Evolutionary conservation across 129 eudicot species (phyloP), one percentile per base, ranked within the genome.

Genomic region (Lonicera japonica): DNA sequence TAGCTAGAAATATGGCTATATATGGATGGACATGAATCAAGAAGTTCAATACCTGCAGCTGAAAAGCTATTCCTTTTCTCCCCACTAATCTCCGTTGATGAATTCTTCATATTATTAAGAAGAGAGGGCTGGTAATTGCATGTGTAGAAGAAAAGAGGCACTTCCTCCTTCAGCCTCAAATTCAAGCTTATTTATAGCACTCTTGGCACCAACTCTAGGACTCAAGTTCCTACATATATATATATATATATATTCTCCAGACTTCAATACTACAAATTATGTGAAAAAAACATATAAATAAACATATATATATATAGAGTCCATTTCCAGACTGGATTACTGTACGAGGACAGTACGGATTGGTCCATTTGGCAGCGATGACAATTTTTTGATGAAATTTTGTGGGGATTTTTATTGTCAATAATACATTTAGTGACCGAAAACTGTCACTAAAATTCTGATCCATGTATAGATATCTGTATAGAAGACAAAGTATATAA

Each of bases 81-180:
- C 24, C 15, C 15, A 17, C 1, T 11, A 24, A 38, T 20, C 2
- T 74, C 70, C 16, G 11, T 18, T 5, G 53, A 54, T 58, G 83
- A 66, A 60, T 54, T 64, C 63, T 60, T 6, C 2, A 29, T 29
- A 29, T 29, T 29, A 29, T 29, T 38, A 29, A 59, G 58, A 9
- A 67, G 69, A 65, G 65, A 39, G 8, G 80, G 75, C 70, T 77
- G 83, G 73, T 70, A 65, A 58, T 65, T 61, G 63, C 57, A 70
- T 24, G 88, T 81, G 72, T 85, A 82, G 67, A 82, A 66, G 25
- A 76, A 74, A 11, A 74, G 67, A 0, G 96, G 83, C 56, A 74
- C 79, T 58, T 81, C 84, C 24, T 82, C 83, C 24, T 81, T n/a
- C 87, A 34, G 64, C 48, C 56, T 80, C 73, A 52, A 74, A 80